A percentile compares a stretch with the other conserved stretches of the same genome.
Evolutionary conservation across 768 basidiomycete species (phyloP).

Genomic region (Calocybe indica): DNA sequence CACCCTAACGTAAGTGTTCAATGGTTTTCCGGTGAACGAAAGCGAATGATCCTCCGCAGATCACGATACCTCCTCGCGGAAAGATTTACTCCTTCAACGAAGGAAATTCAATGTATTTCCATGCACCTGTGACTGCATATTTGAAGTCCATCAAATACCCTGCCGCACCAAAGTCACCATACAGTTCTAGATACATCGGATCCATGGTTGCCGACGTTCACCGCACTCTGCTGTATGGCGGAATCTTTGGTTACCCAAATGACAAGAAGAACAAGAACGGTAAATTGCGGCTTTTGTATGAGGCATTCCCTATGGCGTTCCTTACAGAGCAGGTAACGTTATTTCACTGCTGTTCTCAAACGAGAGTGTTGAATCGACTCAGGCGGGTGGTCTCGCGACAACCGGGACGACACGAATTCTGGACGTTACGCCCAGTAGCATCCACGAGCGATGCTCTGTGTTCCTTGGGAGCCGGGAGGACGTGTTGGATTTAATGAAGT

Average conservation of each 20-base stretch:
- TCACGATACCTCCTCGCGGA: conserved; percentile 87
- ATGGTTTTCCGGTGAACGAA: neutral
- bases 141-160: conserved; percentile 93
- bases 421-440: conserved; percentile 78
- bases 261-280: conserved; percentile 98
- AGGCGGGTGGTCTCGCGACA: conserved; percentile 96
- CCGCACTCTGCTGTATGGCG: conserved; percentile 92
- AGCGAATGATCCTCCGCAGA: conserved; percentile 38
- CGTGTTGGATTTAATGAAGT: conserved; percentile 84
- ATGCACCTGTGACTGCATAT: conserved; percentile 74
- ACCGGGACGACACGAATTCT: conserved; percentile 93
- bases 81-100: conserved; percentile 99
- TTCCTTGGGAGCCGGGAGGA: conserved; percentile 94
- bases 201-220: conserved; percentile 99
- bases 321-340: conserved; percentile 78
- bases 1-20: conserved; percentile 74
- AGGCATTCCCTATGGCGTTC: conserved; percentile 98
- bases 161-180: conserved; percentile 68
- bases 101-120: conserved; percentile 94
- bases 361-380: conserved; percentile 8
- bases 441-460: conserved; percentile 90
- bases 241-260: conserved; percentile 96
- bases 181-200: conserved; percentile 91
- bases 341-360: neutral
- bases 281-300: conserved; percentile 91